phyloP scores from a whole-genome alignment of 345 rosid genomes.

The Crucihimalaya himalaica region DNA sequence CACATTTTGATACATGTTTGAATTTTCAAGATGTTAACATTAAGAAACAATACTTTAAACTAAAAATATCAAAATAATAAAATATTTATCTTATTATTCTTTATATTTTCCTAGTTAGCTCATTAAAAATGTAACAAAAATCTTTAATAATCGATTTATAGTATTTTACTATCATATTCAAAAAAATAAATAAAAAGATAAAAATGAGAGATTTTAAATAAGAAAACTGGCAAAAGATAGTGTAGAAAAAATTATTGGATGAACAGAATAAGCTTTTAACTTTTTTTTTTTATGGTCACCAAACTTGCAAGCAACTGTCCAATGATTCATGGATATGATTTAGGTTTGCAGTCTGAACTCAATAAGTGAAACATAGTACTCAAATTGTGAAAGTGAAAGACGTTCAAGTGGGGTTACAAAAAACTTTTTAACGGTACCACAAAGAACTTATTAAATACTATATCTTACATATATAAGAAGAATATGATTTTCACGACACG shows the following conservation, averaged over 20 bases:
- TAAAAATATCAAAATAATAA: background rate
- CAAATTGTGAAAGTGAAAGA: conserved; percentile 23
- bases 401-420: background rate
- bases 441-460: background rate
- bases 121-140: background rate
- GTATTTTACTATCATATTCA: too few relatives aligned
- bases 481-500: too few relatives aligned
- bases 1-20: background rate
- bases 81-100: background rate
- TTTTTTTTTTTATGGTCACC: background rate
- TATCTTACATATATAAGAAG: too few relatives aligned
- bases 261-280: background rate
- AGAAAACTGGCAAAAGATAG: too few relatives aligned
- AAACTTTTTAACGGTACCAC: background rate
- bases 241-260: too few relatives aligned
- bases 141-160: background rate
- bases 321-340: conserved; percentile 6
- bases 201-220: too few relatives aligned
- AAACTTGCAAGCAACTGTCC: conserved; percentile 30
- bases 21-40: background rate
- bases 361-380: conserved; percentile 23
- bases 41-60: background rate
- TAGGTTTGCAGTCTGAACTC: background rate
- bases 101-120: background rate
- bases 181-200: too few relatives aligned